Percentiles rank a stretch among this genome's conserved stretches.
phyloP scores from a whole-genome alignment of 2,329 filamentous ascomycete species.

The Aphanoascus verrucosus region DNA sequence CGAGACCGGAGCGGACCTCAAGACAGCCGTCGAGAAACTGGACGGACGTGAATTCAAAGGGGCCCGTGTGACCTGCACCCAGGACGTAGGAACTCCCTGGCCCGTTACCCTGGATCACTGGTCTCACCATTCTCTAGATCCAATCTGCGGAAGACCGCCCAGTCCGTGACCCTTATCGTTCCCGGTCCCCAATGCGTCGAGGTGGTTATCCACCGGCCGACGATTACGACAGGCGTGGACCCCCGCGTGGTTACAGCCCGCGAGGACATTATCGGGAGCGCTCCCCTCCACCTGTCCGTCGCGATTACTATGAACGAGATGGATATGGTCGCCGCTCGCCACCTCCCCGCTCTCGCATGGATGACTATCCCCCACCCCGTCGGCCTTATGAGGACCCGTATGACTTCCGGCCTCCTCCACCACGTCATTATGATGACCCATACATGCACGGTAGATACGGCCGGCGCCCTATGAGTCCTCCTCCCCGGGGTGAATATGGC shows the following conservation, averaged over 20 bases:
- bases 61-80: constrained; percentile 68
- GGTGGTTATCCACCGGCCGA: constrained; percentile 57
- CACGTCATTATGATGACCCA: constrained; percentile 48
- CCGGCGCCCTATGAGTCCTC: constrained; percentile 32
- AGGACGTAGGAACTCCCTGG: constrained; percentile 56
- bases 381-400: constrained; percentile 53
- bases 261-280: constrained; percentile 79
- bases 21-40: constrained; percentile 86
- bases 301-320: constrained; percentile 80
- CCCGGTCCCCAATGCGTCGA: constrained; percentile 65
- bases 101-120: constrained; percentile 11
- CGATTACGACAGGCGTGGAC: constrained; percentile 68
- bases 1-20: constrained; percentile 80
- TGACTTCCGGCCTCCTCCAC: constrained; percentile 42
- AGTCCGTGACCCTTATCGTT: constrained; percentile 60
- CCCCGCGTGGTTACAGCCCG: constrained; percentile 73
- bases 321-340: constrained; percentile 68
- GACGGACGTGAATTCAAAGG: constrained; percentile 91
- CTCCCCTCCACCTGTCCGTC: constrained; percentile 56
- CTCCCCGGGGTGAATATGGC: constrained; percentile 31
- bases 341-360: constrained; percentile 53
- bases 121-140: constrained; percentile 43
- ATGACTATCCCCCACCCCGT: constrained; percentile 58
- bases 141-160: constrained; percentile 60
- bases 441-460: constrained; percentile 47